These are phyloP conservation scores for Dryadomyces quercivorus DNA, from an alignment of 2,329 filamentous ascomycete genomes.

Conservation along the genomic window DNA sequence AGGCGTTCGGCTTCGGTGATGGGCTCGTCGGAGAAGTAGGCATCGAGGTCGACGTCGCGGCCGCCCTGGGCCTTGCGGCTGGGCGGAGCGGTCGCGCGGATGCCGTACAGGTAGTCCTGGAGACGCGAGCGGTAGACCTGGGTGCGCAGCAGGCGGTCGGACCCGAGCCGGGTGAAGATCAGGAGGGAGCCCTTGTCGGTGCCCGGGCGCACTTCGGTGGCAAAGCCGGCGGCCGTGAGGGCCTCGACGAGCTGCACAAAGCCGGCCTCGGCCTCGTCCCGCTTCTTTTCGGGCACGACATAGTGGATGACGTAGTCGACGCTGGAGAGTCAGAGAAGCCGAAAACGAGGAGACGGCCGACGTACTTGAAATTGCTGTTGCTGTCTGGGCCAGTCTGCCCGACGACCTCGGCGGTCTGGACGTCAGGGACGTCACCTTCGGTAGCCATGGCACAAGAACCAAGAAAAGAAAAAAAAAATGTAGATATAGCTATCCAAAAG, in stretches of 20 bases:
- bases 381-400: constrained; percentile 8
- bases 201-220: constrained; percentile 76
- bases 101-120: constrained; percentile 87
- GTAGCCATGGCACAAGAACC: constrained; percentile 12
- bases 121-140: constrained; percentile 81
- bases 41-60: constrained; percentile 36
- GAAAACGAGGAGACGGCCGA: not conserved
- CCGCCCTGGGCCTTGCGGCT: constrained; percentile 27
- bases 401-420: constrained; percentile 6
- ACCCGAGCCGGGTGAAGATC: constrained; percentile 71
- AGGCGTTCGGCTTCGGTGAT: constrained; percentile 81
- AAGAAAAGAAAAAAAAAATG: not conserved
- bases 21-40: constrained; percentile 59
- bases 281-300: constrained; percentile 47
- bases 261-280: constrained; percentile 50
- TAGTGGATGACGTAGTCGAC: constrained; percentile 87
- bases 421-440: constrained; percentile 10
- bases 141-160: constrained; percentile 59
- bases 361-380: constrained; percentile 17
- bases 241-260: constrained; percentile 69
- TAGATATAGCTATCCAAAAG: not conserved
- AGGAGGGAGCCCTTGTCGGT: constrained; percentile 58
- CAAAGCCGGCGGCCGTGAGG: constrained; percentile 67
- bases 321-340: constrained; percentile 22
- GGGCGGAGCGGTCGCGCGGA: constrained; percentile 60